Evolutionary conservation across 2,329 filamentous ascomycete genomes (phyloP), one percentile per base, ranked within the genome.

Genomic region (Colletotrichum somersetense): DNA sequence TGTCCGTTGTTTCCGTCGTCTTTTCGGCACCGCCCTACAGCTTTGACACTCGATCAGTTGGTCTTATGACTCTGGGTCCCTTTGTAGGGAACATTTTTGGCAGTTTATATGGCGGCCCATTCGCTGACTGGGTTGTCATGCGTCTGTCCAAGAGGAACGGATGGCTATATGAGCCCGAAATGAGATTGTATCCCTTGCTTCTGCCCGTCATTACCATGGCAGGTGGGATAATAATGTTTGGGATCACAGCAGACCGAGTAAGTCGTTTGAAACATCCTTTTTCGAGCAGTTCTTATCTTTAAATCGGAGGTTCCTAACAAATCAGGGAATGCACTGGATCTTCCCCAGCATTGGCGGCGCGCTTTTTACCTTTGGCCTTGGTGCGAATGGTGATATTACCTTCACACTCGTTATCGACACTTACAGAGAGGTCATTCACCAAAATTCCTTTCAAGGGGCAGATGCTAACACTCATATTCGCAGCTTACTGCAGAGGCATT

Each of bases 101-200:
- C 2, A 75, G 77, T 0, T 38, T 82, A 2, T 80, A 82, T 30
- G 82, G 81, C 2, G 81, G 81, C 0, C 77, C 80, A 2, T 55
- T 84, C 2, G 81, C 81, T 1, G 83, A 85, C 68, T 77, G 76
- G 73, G 80, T 78, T 0, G 81, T 84, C 44, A 44, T 83, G 10
- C 77, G 77, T 62, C 77, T 83, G 16, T 76, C 83, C 0, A 77
- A 76, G 23, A 76, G 79, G 1, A 83, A 84, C 8, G 77, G 77
- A 1, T 83, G 82, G 8, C 78, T 82, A 16, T 84, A 82, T 61
- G 83, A 85, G 72, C 82, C 83, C 0, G 83, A 85, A 63, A 85
- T 84, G 79, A 79, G 83, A 1, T 73, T 85, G 7, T 84, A 76
- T 53, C 73, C 74, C 16, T 68, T 76, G 0, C 62, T 78, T 7